Conservation (phyloP, 2,329 filamentous ascomycete genomes). For the Clonostachys solani region DNA sequence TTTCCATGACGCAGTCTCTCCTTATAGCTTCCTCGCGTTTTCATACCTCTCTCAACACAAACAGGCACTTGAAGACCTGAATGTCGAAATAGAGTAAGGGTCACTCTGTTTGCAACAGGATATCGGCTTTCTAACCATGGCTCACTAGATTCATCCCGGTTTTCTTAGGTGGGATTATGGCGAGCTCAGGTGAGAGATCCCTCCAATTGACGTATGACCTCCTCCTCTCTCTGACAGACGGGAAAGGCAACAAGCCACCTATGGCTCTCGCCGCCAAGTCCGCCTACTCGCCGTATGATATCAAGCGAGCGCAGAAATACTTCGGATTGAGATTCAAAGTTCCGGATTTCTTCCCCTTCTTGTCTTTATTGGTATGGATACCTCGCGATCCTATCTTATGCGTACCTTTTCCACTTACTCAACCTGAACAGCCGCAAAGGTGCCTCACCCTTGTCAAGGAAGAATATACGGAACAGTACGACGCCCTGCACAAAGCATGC, state of each 20-base stretch:
- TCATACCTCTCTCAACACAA: background rate
- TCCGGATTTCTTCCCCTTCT: background rate
- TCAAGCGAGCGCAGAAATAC: background rate
- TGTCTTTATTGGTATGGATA: background rate
- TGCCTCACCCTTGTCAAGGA: background rate
- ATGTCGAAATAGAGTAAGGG: background rate
- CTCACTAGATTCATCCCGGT: background rate
- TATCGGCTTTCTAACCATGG: background rate
- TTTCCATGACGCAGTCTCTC: background rate
- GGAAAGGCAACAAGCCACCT: background rate
- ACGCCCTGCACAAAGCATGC: background rate
- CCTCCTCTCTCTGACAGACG: no score
- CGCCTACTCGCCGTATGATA: background rate
- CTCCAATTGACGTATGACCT: background rate
- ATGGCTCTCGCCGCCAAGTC: background rate
- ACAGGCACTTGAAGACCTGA: background rate
- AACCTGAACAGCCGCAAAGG: background rate
- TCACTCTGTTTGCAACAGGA: background rate
- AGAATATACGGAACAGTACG: background rate
- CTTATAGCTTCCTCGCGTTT: background rate
- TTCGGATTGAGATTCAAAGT: background rate
- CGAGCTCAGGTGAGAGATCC: background rate
- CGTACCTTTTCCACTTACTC: background rate
- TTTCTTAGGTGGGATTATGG: background rate
- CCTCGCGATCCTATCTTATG: background rate